phyloP scores from a whole-genome alignment of 2,329 filamentous ascomycete species.

The Curvularia verruculosa region DNA sequence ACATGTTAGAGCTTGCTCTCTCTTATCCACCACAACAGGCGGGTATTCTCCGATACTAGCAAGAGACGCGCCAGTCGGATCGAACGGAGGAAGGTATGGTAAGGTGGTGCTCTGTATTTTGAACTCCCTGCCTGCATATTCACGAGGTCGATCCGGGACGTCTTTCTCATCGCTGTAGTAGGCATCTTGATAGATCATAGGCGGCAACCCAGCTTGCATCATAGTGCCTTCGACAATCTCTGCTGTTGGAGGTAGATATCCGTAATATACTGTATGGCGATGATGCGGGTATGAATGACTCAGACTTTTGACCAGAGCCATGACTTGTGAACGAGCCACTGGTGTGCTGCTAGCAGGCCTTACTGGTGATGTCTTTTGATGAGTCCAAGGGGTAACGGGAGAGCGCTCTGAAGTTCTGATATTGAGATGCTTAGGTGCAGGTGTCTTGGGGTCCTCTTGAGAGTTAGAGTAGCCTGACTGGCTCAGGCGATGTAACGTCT shows the following conservation, averaged over 20 bases:
- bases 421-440: slow-evolving; percentile 29
- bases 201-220: slow-evolving; percentile 63
- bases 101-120: slow-evolving; percentile 75
- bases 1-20: slow-evolving; percentile 59
- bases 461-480: slow-evolving; percentile 65
- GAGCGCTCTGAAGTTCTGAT: slow-evolving; percentile 25
- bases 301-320: slow-evolving; percentile 25
- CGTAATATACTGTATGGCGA: slow-evolving; percentile 43
- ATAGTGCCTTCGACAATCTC: slow-evolving; percentile 63
- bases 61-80: slow-evolving; percentile 64
- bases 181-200: slow-evolving; percentile 81
- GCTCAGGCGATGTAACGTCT: slow-evolving; percentile 68
- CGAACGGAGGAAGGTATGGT: slow-evolving; percentile 81
- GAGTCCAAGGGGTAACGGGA: slow-evolving; percentile 42
- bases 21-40: slow-evolving; percentile 57
- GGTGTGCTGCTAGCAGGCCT: slow-evolving; percentile 23
- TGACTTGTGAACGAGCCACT: slow-evolving; percentile 22
- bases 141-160: slow-evolving; percentile 74
- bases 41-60: slow-evolving; percentile 63
- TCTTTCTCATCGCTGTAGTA: slow-evolving; percentile 86
- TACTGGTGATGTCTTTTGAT: slow-evolving; percentile 36
- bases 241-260: slow-evolving; percentile 49
- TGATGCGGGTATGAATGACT: slow-evolving; percentile 26
- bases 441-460: slow-evolving; percentile 41
- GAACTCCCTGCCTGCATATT: slow-evolving; percentile 90